These are phyloP conservation scores for Blastobotrys capitulatus DNA, from an alignment of 1,139 yeast genomes.

Conservation along the genomic window DNA sequence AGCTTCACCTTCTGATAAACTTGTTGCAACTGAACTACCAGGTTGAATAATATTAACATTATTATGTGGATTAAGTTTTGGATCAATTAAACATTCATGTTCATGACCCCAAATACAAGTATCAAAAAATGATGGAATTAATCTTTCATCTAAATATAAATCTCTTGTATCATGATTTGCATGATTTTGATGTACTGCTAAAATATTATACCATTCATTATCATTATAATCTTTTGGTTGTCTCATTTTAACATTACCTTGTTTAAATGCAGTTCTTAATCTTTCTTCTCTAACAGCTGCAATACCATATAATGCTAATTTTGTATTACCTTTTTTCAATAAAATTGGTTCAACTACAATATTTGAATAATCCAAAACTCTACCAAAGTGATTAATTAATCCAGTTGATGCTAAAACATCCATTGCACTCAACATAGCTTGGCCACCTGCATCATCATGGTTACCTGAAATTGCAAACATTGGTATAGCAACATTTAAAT, in stretches of 20 bases:
- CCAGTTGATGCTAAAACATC: conserved; percentile 83
- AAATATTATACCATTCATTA: conserved; percentile 72
- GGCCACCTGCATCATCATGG: conserved; percentile 94
- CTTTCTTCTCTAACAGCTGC: conserved; percentile 89
- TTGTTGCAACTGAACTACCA: conserved; percentile 92
- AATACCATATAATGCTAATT: conserved; percentile 81
- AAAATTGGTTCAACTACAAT: conserved; percentile 74
- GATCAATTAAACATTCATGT: conserved; percentile 83
- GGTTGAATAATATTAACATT: conserved; percentile 83
- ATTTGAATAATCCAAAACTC: conserved; percentile 68
- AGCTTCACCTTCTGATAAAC: conserved; percentile 81
- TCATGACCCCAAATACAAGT: conserved; percentile 97
- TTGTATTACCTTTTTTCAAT: conserved; percentile 75
- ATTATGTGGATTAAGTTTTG: conserved; percentile 52
- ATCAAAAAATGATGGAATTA: conserved; percentile 75
- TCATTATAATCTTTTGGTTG: conserved; percentile 48
- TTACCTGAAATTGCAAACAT: conserved; percentile 92
- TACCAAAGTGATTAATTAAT: conserved; percentile 83
- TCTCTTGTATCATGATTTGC: conserved; percentile 67
- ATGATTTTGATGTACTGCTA: conserved; percentile 90
- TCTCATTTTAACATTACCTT: conserved; percentile 71
- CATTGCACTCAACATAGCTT: conserved; percentile 70
- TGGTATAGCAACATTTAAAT: conserved; percentile 85
- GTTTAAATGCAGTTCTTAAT: conserved; percentile 72
- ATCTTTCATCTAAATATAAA: conserved; percentile 76